Evolutionary conservation across 306 rosid species (phyloP), one percentile per base, ranked within the genome.

Genomic region (Trifolium repens): DNA sequence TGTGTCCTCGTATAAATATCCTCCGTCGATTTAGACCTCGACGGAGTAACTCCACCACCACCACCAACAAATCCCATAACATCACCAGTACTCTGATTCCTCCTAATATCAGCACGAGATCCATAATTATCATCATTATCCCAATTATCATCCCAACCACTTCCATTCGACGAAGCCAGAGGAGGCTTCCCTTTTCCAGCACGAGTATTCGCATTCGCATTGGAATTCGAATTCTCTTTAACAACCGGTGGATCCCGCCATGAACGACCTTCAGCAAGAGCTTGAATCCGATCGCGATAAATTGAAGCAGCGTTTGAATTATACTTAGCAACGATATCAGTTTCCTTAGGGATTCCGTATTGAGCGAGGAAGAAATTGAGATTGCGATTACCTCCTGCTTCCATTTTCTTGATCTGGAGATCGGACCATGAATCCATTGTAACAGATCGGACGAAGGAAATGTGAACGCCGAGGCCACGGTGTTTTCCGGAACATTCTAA

Each of bases 341-440:
- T 96, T 64, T 92, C 97, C 71, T 94, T 94, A 0, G 88, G 9
- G 53, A 96, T 86, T 10, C 99, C 98, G 63, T 96, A 96, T 58
- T 64, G 82, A 1, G 90, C 42, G 59, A 96, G 85, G 81, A 96
- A 96, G 7, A 92, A 66, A 61, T 92, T 96, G 84, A 96, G 97
- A 24, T 78, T 69, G 24, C 88, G 96, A 74, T 96, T 96, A 4
- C 99, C 98, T 1, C 99, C 99, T 11, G 94, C 83, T 79, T 92
- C 99, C 99, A 92, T 92, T 58, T 96, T 96, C 88, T 92, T 92
- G 86, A 96, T 87, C 89, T 96, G 99, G 79, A 96, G 84, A 63
- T 96, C 97, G 49, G 98, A 96, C 99, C 99, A 96, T 14, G 99
- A 89, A 40, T 96, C 99, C 99, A 96, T 96, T 4, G 99, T 96